These are phyloP conservation scores for Fusarium sp. DNA, from an alignment of 2,329 filamentous ascomycete species.

Conservation along the genomic window DNA sequence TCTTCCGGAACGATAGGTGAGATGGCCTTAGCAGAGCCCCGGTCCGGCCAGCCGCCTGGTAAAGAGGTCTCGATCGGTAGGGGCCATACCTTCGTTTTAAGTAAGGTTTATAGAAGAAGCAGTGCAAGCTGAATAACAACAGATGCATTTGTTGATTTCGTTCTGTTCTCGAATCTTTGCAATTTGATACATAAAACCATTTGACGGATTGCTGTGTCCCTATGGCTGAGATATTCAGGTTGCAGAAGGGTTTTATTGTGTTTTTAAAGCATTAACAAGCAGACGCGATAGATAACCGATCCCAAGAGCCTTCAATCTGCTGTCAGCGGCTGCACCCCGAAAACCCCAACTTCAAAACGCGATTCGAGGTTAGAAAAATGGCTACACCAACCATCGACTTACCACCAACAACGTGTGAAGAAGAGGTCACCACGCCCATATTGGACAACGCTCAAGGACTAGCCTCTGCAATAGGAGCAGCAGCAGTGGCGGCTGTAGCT, in stretches of 20 bases:
- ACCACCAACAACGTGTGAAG: constrained; percentile 37
- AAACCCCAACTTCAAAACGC: not conserved
- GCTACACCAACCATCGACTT: constrained; percentile 41
- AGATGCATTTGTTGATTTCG: not conserved
- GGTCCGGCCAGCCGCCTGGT: constrained; percentile 38
- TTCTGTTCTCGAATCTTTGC: constrained; percentile 3
- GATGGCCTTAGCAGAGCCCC: constrained; percentile 30
- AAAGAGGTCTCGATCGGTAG: constrained; percentile 15
- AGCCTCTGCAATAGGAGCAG: constrained; percentile 39
- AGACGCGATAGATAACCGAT: not conserved
- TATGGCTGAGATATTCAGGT: constrained; percentile 14
- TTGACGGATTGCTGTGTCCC: constrained; percentile 4
- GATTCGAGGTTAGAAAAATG: constrained; percentile 15
- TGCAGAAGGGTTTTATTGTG: not conserved
- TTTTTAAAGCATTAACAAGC: constrained; percentile 13
- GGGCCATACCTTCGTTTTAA: constrained; percentile 5
- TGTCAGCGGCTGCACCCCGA: constrained; percentile 2
- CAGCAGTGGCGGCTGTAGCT: constrained; percentile 37
- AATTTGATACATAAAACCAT: constrained; percentile 1
- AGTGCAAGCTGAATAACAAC: constrained; percentile 19
- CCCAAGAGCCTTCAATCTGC: not conserved
- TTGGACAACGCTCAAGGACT: constrained; percentile 40
- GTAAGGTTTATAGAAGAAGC: constrained; percentile 30
- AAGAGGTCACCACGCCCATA: constrained; percentile 36
- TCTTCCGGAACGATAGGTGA: constrained; percentile 20